These are phyloP conservation scores for Plantago ovata DNA, from an alignment of 257 asterid species.

Conservation along the genomic window DNA sequence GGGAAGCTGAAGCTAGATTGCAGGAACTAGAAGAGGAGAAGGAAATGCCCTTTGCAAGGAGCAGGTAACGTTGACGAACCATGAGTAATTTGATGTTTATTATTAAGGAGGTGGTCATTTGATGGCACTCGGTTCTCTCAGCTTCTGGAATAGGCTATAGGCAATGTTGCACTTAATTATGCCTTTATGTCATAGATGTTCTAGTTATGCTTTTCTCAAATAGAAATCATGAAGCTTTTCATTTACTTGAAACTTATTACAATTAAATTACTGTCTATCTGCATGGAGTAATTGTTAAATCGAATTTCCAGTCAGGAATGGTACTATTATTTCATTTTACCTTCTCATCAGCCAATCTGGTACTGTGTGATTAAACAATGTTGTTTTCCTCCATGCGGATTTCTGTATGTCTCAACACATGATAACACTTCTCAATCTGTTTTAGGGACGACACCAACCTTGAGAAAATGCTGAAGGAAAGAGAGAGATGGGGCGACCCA, in stretches of 20 bases:
- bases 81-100: slow-evolving; percentile 4
- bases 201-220: no score
- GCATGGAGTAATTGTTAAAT: no score
- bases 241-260: no score
- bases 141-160: no score
- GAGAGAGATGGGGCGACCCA: slow-evolving; percentile 93
- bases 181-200: no score
- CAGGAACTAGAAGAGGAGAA: slow-evolving; percentile 77
- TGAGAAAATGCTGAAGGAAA: slow-evolving; percentile 80
- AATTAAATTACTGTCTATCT: no score
- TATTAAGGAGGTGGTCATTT: no score
- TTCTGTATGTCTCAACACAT: slow-evolving; percentile 7
- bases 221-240: no score
- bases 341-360: not conserved
- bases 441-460: slow-evolving; percentile 85
- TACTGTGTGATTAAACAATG: not conserved
- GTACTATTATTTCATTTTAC: no score
- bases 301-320: no score
- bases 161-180: no score
- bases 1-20: slow-evolving; percentile 77
- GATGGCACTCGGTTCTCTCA: no score
- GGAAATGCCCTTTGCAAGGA: slow-evolving; percentile 92
- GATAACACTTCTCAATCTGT: slow-evolving; percentile 18
- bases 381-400: not conserved
- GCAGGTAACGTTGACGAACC: slow-evolving; percentile 41